These are phyloP conservation scores for Senna siamea DNA, from an alignment of 306 rosid species.

Conservation along the genomic window DNA sequence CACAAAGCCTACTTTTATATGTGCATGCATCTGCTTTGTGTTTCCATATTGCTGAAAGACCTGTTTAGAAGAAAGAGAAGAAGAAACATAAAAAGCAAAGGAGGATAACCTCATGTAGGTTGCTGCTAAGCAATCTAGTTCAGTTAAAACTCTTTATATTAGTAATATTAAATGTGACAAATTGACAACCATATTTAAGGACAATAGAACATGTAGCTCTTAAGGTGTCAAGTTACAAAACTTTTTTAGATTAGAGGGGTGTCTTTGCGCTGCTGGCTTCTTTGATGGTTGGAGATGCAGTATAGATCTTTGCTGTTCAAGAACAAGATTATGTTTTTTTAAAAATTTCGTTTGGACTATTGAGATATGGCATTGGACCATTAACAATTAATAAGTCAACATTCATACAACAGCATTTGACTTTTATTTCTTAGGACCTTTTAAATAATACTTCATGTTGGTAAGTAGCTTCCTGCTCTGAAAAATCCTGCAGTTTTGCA, in stretches of 20 bases:
- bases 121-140: background rate
- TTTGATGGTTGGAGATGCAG: background rate
- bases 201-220: too few relatives aligned
- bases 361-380: background rate
- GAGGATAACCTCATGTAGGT: background rate
- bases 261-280: background rate
- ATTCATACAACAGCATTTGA: background rate
- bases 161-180: background rate
- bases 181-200: too few relatives aligned
- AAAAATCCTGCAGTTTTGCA: conserved; percentile 3
- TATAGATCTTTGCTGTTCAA: conserved; percentile 5
- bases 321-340: background rate
- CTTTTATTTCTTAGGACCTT: background rate
- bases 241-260: background rate
- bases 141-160: background rate
- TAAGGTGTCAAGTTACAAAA: too few relatives aligned
- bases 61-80: background rate
- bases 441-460: conserved; percentile 17
- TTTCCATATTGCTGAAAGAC: background rate
- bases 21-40: background rate
- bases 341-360: background rate
- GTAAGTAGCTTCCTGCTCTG: background rate
- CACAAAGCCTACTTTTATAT: background rate
- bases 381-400: background rate
- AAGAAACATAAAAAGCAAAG: background rate